These are phyloP conservation scores for Phytophthora pini DNA, from an alignment of 352 stramenopile genomes.

Conservation along the genomic window DNA sequence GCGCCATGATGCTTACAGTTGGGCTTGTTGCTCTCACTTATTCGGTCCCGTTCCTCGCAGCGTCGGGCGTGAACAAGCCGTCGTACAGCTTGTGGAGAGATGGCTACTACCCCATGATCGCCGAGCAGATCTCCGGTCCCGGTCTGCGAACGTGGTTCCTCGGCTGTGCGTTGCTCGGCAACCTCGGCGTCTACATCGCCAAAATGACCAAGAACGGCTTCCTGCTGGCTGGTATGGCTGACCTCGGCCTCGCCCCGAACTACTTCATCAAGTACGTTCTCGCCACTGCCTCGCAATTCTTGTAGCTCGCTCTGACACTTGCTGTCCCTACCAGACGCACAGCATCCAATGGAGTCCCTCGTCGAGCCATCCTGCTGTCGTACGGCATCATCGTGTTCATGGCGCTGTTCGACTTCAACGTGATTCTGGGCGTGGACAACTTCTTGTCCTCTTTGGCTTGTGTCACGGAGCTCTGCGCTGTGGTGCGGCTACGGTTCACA, in stretches of 20 bases:
- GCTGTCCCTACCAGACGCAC: slow-evolving; percentile 45
- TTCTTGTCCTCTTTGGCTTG: slow-evolving; percentile 92
- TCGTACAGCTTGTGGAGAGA: slow-evolving; percentile 90
- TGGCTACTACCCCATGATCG: slow-evolving; percentile 92
- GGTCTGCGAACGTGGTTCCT: slow-evolving; percentile 92
- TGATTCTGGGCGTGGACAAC: slow-evolving; percentile 93
- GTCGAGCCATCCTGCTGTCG: slow-evolving; percentile 82
- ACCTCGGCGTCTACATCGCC: slow-evolving; percentile 95
- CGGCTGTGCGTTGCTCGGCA: slow-evolving; percentile 88
- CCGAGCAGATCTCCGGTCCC: slow-evolving; percentile 79
- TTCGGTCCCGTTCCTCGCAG: slow-evolving; percentile 91
- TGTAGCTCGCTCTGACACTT: slow-evolving; percentile 26
- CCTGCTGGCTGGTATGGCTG: slow-evolving; percentile 86
- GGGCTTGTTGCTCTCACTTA: slow-evolving; percentile 88
- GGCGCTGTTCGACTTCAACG: slow-evolving; percentile 88
- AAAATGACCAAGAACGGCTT: slow-evolving; percentile 96
- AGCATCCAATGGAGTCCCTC: slow-evolving; percentile 59
- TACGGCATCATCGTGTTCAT: slow-evolving; percentile 90
- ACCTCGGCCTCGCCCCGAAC: slow-evolving; percentile 88
- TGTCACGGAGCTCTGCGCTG: slow-evolving; percentile 92
- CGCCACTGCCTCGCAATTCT: background rate
- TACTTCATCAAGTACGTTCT: slow-evolving; percentile 85
- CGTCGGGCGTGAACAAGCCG: slow-evolving; percentile 84
- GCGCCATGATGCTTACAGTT: slow-evolving; percentile 88
- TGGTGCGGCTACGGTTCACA: slow-evolving; percentile 89